These are phyloP conservation scores for Saccharomycopsis sp. DNA, from an alignment of 805 yeast species.

Conservation along the genomic window DNA sequence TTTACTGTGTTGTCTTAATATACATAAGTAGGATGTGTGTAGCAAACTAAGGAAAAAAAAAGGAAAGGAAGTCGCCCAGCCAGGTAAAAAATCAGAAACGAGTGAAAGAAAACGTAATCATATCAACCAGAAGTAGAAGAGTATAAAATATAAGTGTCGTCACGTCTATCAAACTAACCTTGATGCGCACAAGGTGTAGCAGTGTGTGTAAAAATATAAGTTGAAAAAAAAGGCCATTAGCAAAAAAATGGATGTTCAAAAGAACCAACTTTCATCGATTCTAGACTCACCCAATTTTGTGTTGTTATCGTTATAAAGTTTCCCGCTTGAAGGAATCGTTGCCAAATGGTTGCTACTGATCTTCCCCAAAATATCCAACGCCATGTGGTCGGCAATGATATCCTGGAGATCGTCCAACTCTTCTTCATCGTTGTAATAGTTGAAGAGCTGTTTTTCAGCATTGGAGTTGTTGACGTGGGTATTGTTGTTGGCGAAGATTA, in stretches of 20 bases:
- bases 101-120: background rate
- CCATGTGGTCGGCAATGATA: slow-evolving; percentile 1
- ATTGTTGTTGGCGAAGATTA: background rate
- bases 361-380: background rate
- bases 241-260: background rate
- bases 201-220: background rate
- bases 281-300: background rate
- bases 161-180: background rate
- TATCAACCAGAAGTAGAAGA: background rate
- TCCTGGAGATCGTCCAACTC: background rate
- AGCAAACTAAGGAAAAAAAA: background rate
- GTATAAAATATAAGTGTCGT: background rate
- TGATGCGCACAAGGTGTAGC: background rate
- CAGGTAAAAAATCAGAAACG: no score
- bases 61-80: background rate
- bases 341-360: background rate
- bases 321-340: background rate
- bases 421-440: background rate
- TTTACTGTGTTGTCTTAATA: background rate
- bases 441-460: background rate
- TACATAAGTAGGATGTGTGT: background rate
- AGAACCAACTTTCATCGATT: background rate
- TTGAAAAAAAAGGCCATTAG: background rate
- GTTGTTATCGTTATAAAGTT: background rate
- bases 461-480: background rate